Conservation (phyloP, 768 basidiomycete genomes). For the Lanmaoa pseudosensibilis region DNA sequence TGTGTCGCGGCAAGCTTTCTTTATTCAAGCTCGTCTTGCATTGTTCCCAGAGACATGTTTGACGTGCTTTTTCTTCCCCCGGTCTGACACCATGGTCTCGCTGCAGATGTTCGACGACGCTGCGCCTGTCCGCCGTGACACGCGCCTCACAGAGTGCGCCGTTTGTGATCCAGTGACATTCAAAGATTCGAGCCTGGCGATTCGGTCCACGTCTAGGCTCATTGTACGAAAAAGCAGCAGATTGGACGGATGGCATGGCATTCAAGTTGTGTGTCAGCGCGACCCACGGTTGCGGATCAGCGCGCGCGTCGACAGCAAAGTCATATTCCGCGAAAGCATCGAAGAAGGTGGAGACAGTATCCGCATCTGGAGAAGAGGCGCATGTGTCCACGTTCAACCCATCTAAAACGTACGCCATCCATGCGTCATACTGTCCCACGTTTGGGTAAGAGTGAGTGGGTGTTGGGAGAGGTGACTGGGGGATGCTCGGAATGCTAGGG, state of each 20-base stretch:
- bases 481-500: not conserved
- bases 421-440: not conserved
- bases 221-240: not conserved
- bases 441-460: not conserved
- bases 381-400: not conserved
- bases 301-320: no score
- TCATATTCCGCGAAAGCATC: not conserved
- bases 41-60: constrained; percentile 19
- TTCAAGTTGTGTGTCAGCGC: not conserved
- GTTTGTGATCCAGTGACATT: constrained; percentile 16
- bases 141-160: not conserved
- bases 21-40: constrained; percentile 25
- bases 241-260: not conserved
- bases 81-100: constrained; percentile 8
- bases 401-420: not conserved
- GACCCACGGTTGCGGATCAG: not conserved
- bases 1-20: constrained; percentile 31
- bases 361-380: not conserved
- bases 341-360: not conserved
- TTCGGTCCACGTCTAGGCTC: not conserved
- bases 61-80: constrained; percentile 18
- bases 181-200: not conserved
- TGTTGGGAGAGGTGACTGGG: not conserved
- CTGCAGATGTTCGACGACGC: constrained; percentile 20
- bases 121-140: constrained; percentile 15